Evolutionary conservation across 805 yeast species (phyloP).

Genomic region (Candida gorgasii): DNA sequence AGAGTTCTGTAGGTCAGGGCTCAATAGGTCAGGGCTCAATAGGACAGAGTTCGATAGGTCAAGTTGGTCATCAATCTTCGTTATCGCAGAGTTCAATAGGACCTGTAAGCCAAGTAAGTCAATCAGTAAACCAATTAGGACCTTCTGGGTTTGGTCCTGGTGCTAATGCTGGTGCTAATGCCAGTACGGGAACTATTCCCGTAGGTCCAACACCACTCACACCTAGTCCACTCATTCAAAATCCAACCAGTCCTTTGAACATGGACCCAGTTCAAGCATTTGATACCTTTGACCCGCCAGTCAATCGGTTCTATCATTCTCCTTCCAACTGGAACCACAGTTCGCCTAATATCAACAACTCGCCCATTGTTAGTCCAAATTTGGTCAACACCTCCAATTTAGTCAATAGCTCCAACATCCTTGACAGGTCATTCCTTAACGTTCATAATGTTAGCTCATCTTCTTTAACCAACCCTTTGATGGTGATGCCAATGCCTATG

Average conservation of each 20-base stretch:
- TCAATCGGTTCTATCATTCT: neutral
- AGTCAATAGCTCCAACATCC: neutral
- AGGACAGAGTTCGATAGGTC: too few relatives aligned
- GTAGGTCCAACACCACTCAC: too few relatives aligned
- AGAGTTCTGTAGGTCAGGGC: too few relatives aligned
- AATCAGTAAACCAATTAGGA: too few relatives aligned
- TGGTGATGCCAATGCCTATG: conserved; percentile 5
- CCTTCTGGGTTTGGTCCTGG: too few relatives aligned
- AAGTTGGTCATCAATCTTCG: too few relatives aligned
- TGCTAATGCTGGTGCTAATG: too few relatives aligned
- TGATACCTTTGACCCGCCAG: neutral
- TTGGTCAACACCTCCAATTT: neutral
- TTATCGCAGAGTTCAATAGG: too few relatives aligned
- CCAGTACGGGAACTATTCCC: too few relatives aligned
- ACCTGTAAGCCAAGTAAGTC: too few relatives aligned
- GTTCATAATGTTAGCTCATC: conserved; percentile 5
- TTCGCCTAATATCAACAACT: conserved; percentile 4
- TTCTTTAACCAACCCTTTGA: conserved; percentile 1
- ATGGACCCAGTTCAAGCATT: neutral
- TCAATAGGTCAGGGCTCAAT: too few relatives aligned
- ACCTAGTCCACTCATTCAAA: neutral
- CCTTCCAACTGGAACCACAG: conserved; percentile 6
- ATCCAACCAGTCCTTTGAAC: neutral
- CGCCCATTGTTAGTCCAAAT: too few relatives aligned
- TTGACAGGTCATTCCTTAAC: conserved; percentile 7